Base-by-base conservation (phyloP, 331 rosid genomes). In the Arachis monticola region DNA sequence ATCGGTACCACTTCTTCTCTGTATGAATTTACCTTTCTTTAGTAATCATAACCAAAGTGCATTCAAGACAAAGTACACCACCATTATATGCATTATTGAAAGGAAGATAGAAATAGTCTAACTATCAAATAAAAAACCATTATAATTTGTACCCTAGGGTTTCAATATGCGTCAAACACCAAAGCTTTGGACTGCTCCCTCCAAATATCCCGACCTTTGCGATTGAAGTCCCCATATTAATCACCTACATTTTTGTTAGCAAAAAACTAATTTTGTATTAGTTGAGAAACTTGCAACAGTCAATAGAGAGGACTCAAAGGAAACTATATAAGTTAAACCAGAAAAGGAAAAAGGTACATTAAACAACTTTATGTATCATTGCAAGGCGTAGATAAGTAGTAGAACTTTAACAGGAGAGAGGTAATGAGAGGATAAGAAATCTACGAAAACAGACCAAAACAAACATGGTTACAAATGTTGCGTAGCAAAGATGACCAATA, bases 81-180 rank as follows among this genome's bases (percentile, higher is more conserved):
- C 66, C 17, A 42, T 47, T 30, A 55, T 38, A 56, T 6, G 60
- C 46, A 55, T 58, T 65, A 47, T 60, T 53, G 70, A 8, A 62
- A 1, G 60, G 2, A 3, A 46, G 10, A 69, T 42, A 41, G 44
- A 64, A 67, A 45, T 51, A 13, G 56, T 35, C 41, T 22, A 56
- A 59, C 60, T n/a, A 4, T 45, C 50, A 1, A 70, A 38, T 11
- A 53, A 42, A 53, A 62, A 13, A 64, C 7, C 42, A 69, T 64
- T 30, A 78, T 64, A 55, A 45, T 75, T 9, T 51, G 74, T 90
- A 87, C 99, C 99, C 86, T 51, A 92, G 58, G 70, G 97, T 94
- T 83, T 92, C 99, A 64, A 92, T 90, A 66, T 94, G 92, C 14
- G 93, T 92, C 83, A 94, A 81, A 78, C 99, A 94, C 99, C 99